These are phyloP conservation scores for Mallotus repandus DNA, from an alignment of 441 rosid genomes.

Conservation along the genomic window DNA sequence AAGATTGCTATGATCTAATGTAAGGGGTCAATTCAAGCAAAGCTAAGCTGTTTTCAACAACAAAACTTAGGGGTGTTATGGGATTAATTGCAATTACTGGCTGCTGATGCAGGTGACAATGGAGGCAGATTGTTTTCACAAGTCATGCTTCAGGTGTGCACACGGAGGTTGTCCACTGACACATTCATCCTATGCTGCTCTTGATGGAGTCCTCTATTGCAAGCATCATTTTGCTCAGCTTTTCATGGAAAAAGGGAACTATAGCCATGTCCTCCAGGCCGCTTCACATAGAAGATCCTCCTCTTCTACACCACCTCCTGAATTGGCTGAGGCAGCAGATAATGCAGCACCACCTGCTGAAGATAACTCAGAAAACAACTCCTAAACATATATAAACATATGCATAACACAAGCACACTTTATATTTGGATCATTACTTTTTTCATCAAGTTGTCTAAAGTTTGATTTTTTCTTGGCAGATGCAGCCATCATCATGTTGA, in stretches of 20 bases:
- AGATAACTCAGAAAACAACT: conserved; percentile 5
- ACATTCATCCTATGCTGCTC: conserved; percentile 91
- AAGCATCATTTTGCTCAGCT: conserved; percentile 93
- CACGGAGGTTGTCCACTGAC: conserved; percentile 88
- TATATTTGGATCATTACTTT: neutral
- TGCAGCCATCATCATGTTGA: conserved; percentile 5
- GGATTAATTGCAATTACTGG: neutral
- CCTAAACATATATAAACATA: neutral
- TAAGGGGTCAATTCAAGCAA: neutral
- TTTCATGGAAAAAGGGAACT: conserved; percentile 93
- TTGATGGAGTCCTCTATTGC: conserved; percentile 86
- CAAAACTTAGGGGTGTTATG: too few species aligned
- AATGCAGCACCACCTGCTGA: conserved; percentile 6
- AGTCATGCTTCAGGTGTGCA: conserved; percentile 94
- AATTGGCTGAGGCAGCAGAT: conserved; percentile 28
- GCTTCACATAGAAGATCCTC: conserved; percentile 63
- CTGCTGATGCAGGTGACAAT: conserved; percentile 59
- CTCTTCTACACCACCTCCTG: conserved; percentile 52
- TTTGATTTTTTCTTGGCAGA: neutral
- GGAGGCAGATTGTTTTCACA: conserved; percentile 96
- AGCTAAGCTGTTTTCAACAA: neutral
- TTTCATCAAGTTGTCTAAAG: neutral
- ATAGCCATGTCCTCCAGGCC: conserved; percentile 74
- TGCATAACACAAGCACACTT: neutral
- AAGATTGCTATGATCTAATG: too few species aligned